Base-by-base conservation (phyloP, 192 early-diverging fungal species). In the Backusella parvicylindrica region DNA sequence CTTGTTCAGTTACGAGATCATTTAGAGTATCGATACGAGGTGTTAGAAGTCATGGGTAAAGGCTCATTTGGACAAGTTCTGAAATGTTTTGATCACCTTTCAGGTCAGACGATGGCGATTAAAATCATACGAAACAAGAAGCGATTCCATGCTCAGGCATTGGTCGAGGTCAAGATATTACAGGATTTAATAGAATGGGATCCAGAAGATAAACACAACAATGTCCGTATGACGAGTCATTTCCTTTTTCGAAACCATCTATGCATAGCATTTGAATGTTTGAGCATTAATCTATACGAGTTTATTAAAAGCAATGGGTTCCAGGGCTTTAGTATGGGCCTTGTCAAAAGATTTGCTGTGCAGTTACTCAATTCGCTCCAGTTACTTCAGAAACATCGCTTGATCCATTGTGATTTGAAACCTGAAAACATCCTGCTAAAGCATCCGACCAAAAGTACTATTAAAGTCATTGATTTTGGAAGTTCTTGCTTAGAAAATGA, bases 401-500 rank as follows among this genome's bases (percentile, higher is more conserved):
- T 98, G 64, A 93, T 98, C 15, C 97, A 98, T 68, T 97, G 96
- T 64, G 97, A 98, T 80, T 85, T 98, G 75, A 98, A 98, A 75
- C 96, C 96, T 0, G 96, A 97, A 87, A 98, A 98, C 79, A 88
- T 98, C 8, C 68, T 98, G 65, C 77, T 98, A 16, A 88, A 87
- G 41, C 88, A 90, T 66, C 88, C 91, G 15, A 84, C 85, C 49
- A 85, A 85, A 28, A 89, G 88, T 56, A 86, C 82, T 30, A 94
- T 98, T 81, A 98, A 98, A 85, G 95, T 98, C 26, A 98, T 98
- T 83, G 97, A 98, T 82, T 95, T 98, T 75, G 97, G 97, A 36
- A 94, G 92, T 77, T 93, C 92, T 76, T 98, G 96, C 79, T 91
- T 93, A 26, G 93, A 96, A 81, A 86, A 88, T 60, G 97, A 98